These are phyloP conservation scores for Tolypocladium sp. DNA, from an alignment of 2,329 filamentous ascomycete species.

Conservation along the genomic window DNA sequence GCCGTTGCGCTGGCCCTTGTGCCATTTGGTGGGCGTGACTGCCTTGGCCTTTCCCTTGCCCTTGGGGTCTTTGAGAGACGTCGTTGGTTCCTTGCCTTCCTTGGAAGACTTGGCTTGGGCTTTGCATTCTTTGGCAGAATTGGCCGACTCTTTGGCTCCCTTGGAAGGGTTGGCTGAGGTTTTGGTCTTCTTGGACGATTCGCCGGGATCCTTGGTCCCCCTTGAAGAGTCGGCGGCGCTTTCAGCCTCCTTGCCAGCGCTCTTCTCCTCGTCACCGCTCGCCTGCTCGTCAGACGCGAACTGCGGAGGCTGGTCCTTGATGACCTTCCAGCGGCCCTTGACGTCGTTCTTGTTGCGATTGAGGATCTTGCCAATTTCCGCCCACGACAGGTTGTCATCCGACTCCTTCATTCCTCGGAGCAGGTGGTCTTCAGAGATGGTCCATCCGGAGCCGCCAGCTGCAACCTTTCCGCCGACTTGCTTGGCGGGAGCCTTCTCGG, in stretches of 20 bases:
- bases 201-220: not conserved
- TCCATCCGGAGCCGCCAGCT: conserved; percentile 13
- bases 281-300: not conserved
- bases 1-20: conserved; percentile 9
- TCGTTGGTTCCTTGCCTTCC: not conserved
- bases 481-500: not conserved
- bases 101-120: not conserved
- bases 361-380: conserved; percentile 17
- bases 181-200: not conserved
- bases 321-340: conserved; percentile 21
- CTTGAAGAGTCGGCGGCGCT: not conserved
- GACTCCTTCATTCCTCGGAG: conserved; percentile 24
- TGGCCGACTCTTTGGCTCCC: not conserved
- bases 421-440: conserved; percentile 23
- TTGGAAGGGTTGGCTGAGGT: not conserved
- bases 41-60: conserved; percentile 4
- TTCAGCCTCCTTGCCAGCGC: not conserved
- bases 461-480: not conserved
- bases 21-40: conserved; percentile 4
- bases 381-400: conserved; percentile 16
- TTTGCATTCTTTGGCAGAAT: not conserved
- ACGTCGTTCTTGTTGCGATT: conserved; percentile 17
- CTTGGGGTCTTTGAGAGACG: not conserved
- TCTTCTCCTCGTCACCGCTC: not conserved
- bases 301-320: conserved; percentile 14